Evolutionary conservation across 2,329 filamentous ascomycete species (phyloP), one percentile per base, ranked within the genome.

Genomic region (Atkinsonella texensis): DNA sequence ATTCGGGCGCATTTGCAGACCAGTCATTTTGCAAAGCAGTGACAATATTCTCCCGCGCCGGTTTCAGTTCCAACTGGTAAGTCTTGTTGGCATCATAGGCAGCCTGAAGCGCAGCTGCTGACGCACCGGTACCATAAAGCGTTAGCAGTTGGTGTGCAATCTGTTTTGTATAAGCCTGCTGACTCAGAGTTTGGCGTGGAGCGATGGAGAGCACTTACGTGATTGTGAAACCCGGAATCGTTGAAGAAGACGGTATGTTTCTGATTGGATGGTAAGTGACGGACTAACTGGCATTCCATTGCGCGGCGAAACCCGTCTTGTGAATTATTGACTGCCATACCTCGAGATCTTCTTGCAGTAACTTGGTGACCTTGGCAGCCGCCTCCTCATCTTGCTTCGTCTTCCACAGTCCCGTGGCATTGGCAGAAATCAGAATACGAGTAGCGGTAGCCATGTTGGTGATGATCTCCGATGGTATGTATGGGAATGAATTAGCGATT

Each of bases 201-300:
- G 33, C 28, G 9, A 4, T 17, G 38, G 28, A 4, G 48, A n/a
- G 7, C 5, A 17, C 47, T 18, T 69, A 76, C 87, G 61, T 95
- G 89, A 64, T 95, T 87, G 62, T 96, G 90, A 56, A 85, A 94
- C 0, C 85, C 84, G 1, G 66, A 62, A 0, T 75, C 54, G 55
- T 93, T 94, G 74, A 89, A 95, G 69, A 84, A 94, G 53, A 89
- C 84, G 62, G 95, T 86, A 59, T 89, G 80, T 15, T 58, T 59
- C 67, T 67, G 20, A 10, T 28, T 28, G n/a, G 13, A 3, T 18
- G 11, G 17, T 41, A n/a, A 17, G 4, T 10, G 13, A 28, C 7
- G 28, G 28, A 4, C 28, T 28, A 28, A 28, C 33, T 42, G 32
- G 33, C 17, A 23, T 15, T 8, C 17, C 17, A 18, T 10, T 28